Evolutionary conservation across 2,329 filamentous ascomycete genomes (phyloP).

Genomic region (Basipetospora chlamydospora): DNA sequence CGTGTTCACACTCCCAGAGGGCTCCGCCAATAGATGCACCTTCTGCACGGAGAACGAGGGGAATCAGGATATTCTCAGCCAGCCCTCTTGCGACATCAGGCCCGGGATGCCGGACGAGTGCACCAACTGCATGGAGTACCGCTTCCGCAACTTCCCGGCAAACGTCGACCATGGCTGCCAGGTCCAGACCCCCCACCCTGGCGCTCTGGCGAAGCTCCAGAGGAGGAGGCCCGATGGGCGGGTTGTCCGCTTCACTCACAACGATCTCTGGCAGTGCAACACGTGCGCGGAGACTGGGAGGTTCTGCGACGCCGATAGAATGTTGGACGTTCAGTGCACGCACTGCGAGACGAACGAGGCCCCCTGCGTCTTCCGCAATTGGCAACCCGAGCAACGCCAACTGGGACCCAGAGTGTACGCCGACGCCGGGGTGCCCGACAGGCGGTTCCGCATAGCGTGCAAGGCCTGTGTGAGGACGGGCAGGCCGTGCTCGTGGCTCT

Average conservation of each 20-base stretch:
- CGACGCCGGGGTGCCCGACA: neutral
- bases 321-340: neutral
- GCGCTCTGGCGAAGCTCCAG: neutral
- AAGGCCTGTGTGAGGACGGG: neutral
- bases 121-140: neutral
- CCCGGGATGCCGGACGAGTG: neutral
- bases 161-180: neutral
- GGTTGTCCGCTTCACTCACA: neutral
- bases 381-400: too few species aligned
- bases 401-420: too few species aligned
- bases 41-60: too few species aligned
- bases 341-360: neutral
- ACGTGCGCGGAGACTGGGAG: neutral
- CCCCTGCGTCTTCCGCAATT: too few species aligned
- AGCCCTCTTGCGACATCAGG: conserved; percentile 2
- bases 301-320: conserved; percentile 5
- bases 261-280: conserved; percentile 2
- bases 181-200: neutral
- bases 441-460: conserved; percentile 4
- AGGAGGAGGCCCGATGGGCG: neutral
- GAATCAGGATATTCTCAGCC: too few species aligned
- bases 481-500: conserved; percentile 2
- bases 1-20: too few species aligned
- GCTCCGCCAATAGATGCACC: too few species aligned
- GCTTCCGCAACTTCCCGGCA: neutral